These are phyloP conservation scores for Tinospora cordifolia DNA, from an alignment of 164 flowering plant species.

Conservation along the genomic window DNA sequence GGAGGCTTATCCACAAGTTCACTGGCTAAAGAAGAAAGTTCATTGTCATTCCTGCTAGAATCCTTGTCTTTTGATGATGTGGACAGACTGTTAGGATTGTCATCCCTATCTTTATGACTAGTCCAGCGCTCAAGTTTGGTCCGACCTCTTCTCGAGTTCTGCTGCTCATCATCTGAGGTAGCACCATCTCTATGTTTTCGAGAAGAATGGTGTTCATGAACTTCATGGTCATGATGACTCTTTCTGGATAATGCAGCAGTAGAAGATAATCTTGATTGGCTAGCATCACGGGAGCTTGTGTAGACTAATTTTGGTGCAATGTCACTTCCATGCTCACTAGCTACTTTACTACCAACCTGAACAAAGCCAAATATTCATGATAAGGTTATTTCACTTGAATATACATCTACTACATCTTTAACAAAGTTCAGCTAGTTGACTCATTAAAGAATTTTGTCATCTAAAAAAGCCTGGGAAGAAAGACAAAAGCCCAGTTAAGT, in stretches of 20 bases:
- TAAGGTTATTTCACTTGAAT: conserved; percentile 7
- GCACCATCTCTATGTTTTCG: conserved; percentile 55
- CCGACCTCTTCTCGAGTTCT: conserved; percentile 61
- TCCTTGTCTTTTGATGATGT: conserved; percentile 46
- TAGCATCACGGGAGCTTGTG: conserved; percentile 19
- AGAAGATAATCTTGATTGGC: conserved; percentile 20
- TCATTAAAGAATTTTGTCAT: background rate
- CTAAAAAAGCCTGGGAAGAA: background rate
- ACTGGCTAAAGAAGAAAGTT: conserved; percentile 26
- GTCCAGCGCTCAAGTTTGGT: conserved; percentile 89
- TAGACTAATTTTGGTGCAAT: conserved; percentile 1
- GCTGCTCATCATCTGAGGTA: conserved; percentile 67
- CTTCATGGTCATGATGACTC: conserved; percentile 28
- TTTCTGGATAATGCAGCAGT: conserved; percentile 18
- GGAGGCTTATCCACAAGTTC: conserved; percentile 31
- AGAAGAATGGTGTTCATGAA: conserved; percentile 27
- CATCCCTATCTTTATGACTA: conserved; percentile 79
- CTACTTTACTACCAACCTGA: conserved; percentile 34
- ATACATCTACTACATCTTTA: conserved; percentile 2
- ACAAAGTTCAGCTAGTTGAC: conserved; percentile 2
- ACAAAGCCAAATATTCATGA: conserved; percentile 11
- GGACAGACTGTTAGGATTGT: conserved; percentile 24
- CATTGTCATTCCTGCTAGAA: conserved; percentile 27
- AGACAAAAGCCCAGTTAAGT: background rate
- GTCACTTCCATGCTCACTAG: conserved; percentile 23